Base-by-base conservation (phyloP, 345 rosid species). In the Raphanus raphanistrum region DNA sequence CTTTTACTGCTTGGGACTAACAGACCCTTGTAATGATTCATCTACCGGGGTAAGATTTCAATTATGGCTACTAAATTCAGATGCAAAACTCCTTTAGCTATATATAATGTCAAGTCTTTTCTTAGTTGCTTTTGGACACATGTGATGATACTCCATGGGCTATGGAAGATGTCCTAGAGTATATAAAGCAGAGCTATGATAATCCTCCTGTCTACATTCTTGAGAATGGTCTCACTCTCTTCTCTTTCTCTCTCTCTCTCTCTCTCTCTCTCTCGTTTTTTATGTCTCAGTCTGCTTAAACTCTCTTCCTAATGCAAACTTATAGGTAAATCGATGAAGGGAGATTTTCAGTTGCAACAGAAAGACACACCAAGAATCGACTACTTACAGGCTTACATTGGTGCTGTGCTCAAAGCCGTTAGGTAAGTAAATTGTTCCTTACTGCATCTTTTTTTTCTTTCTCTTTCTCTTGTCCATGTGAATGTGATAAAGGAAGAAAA, bases 321-420 rank as follows among this genome's bases (percentile, higher is more conserved):
- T 16, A 16, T 54, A 54, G 59, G 59, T 58, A 25, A 58, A 25
- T 10, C 62, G 31, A 10, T 58, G 0, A 58, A 58, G 32, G 62
- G 62, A 26, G 62, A 25, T 25, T 58, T 58, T 3, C 5, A 55
- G 28, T 5, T 8, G 60, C 27, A 55, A 21, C 5, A 8, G 29
- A 57, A 57, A 13, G 62, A 58, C 6, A 58, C 62, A 58, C 62
- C 31, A 9, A 58, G 62, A 12, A 58, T 58, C 2, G 62, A 58
- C 31, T 58, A 58, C 31, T 26, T 58, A 25, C 62, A 58, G 27
- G 62, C 1, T 58, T 58, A 58, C 62, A 58, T 58, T 25, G 31
- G 32, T 58, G 62, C 62, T 58, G 31, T 58, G 62, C 62, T 58
- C 62, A 26, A 58, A 25, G 62, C 62, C 31, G 62, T 58, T 58